Evolutionary conservation across 306 rosid genomes (phyloP), one percentile per base, ranked within the genome.

Genomic region (Rubus idaeus): DNA sequence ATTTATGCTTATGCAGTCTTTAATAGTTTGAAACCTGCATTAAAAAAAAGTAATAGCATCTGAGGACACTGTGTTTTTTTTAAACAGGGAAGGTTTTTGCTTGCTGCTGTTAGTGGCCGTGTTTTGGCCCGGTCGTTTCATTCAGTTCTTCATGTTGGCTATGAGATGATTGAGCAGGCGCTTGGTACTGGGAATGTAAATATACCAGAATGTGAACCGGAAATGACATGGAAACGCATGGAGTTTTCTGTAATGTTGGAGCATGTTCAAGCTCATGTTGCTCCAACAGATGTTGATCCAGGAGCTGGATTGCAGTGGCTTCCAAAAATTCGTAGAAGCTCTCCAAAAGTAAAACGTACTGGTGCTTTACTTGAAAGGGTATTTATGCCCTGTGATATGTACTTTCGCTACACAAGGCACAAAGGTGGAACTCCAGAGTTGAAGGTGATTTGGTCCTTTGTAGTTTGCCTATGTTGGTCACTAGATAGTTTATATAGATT

Each of bases 291-390:
- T 88, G 97, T 96, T 87, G 99, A 96, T 86, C 99, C 94, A 37
- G 99, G 99, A 68, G 99, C 99, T 81, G 99, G 99, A 72, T 79
- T 96, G 85, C 99, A 96, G 86, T 96, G 99, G 99, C 99, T 96
- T 80, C 99, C 98, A 1, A 87, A 89, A 87, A 91, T 96, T 86
- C 90, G 83, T 63, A 87, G 88, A 87, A 96, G 90, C 86, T 96
- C 99, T 77, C 99, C 99, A 39, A 93, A 96, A 90, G 98, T 93
- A 58, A 89, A 89, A 85, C 99, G 99, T 61, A 96, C 99, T 11
- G 99, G 99, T 85, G 99, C 99, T 86, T 90, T 96, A 80, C 98
- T 96, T 67, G 99, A 96, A 86, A 96, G 99, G 86, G 99, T 96
- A 78, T 96, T 96, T 84, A 93, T 93, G 99, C 99, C 99, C 23